These are phyloP conservation scores for Elaeagnus macrophylla DNA, from an alignment of 306 rosid species.

Conservation along the genomic window DNA sequence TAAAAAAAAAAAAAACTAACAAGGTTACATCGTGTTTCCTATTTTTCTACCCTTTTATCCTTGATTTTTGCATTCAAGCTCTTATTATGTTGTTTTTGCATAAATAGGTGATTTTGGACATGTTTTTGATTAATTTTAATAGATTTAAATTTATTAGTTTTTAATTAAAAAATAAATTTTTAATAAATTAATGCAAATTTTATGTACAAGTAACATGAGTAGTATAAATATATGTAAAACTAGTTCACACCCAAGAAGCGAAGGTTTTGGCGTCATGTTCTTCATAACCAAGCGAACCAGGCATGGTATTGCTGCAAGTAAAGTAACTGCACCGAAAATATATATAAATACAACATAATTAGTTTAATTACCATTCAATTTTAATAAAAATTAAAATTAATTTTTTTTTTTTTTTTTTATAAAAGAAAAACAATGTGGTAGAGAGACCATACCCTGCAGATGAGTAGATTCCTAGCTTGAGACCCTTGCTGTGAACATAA, in stretches of 20 bases:
- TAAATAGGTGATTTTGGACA: too few relatives aligned
- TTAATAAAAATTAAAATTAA: background rate
- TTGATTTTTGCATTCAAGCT: too few relatives aligned
- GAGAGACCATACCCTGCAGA: conserved; percentile 52
- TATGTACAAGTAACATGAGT: too few relatives aligned
- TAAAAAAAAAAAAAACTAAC: background rate
- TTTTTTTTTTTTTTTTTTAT: too few relatives aligned
- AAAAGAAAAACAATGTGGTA: background rate
- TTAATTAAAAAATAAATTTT: too few relatives aligned
- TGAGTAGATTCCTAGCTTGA: conserved; percentile 69
- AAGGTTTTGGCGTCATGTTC: conserved; percentile 69
- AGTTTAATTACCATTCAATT: too few relatives aligned
- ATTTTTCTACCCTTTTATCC: too few relatives aligned
- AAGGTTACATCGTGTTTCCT: background rate
- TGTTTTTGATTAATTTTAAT: too few relatives aligned
- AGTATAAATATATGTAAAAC: background rate
- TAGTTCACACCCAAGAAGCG: conserved; percentile 60
- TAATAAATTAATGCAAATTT: too few relatives aligned
- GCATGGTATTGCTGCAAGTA: conserved; percentile 65
- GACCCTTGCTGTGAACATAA: conserved; percentile 63
- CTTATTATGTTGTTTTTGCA: too few relatives aligned
- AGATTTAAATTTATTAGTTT: too few relatives aligned
- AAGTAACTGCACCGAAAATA: conserved; percentile 26
- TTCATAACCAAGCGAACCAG: conserved; percentile 68
- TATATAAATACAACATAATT: background rate